Conservation (phyloP, 345 rosid species). For the Gossypium australe region DNA sequence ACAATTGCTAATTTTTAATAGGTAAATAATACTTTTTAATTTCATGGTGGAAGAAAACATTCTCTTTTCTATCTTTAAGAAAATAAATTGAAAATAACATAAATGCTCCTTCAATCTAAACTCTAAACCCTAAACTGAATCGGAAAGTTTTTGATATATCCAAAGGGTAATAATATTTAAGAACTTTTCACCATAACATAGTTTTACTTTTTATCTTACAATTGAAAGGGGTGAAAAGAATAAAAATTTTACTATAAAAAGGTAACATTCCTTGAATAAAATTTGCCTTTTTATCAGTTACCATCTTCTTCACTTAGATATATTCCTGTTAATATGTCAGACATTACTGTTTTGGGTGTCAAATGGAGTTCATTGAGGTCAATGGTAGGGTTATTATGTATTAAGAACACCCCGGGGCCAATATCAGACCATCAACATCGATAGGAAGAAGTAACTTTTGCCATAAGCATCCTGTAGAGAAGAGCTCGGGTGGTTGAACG, state of each 20-base stretch:
- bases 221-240: not conserved
- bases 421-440: slow-evolving; percentile 40
- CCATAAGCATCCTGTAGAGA: slow-evolving; percentile 50
- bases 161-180: not conserved
- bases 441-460: slow-evolving; percentile 38
- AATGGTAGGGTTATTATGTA: not conserved
- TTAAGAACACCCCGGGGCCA: slow-evolving; percentile 24
- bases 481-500: slow-evolving; percentile 35
- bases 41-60: too few species aligned
- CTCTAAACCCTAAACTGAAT: too few species aligned
- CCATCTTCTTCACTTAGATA: not conserved
- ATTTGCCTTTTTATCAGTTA: not conserved
- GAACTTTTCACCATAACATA: not conserved
- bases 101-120: too few species aligned
- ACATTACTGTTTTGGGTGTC: slow-evolving; percentile 11
- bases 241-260: not conserved
- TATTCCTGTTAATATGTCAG: slow-evolving; percentile 4
- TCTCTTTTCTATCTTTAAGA: too few species aligned
- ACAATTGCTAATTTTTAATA: too few species aligned
- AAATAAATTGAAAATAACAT: too few species aligned
- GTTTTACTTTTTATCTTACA: not conserved
- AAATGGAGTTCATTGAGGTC: slow-evolving; percentile 13
- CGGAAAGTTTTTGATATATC: too few species aligned
- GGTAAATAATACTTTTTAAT: too few species aligned
- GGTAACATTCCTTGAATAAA: not conserved